phyloP scores from a whole-genome alignment of 371 early-diverging fungal species.

The Mucor saturninus region DNA sequence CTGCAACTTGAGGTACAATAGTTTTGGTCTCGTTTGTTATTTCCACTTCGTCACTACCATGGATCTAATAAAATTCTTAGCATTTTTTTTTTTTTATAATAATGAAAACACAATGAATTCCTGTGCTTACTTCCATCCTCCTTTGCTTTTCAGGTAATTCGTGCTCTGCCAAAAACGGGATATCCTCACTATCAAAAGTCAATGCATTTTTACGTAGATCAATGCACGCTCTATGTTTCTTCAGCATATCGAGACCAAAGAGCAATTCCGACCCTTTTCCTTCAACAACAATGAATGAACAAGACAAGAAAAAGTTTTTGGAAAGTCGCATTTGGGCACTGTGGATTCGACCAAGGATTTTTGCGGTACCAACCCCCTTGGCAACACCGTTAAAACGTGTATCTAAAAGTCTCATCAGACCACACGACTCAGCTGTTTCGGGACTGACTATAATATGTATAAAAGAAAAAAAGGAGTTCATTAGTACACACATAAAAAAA shows the following conservation, averaged over 20 bases:
- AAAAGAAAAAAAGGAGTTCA: background rate
- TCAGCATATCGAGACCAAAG: conserved; percentile 96
- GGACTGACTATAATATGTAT: conserved; percentile 65
- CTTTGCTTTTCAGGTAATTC: conserved; percentile 80
- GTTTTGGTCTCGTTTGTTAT: conserved; percentile 43
- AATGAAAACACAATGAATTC: background rate
- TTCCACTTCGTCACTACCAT: conserved; percentile 50
- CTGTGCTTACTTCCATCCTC: conserved; percentile 43
- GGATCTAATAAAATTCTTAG: conserved; percentile 24
- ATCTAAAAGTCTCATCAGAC: conserved; percentile 89
- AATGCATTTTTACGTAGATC: conserved; percentile 85
- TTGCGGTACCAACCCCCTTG: conserved; percentile 94
- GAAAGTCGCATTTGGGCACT: conserved; percentile 84
- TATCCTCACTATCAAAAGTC: conserved; percentile 80
- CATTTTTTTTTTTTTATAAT: too few relatives aligned
- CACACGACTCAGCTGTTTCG: conserved; percentile 85
- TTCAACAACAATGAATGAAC: conserved; percentile 94
- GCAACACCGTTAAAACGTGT: conserved; percentile 91
- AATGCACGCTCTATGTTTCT: conserved; percentile 86
- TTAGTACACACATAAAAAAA: background rate
- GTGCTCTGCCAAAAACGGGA: conserved; percentile 91
- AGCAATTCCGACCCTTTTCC: conserved; percentile 90
- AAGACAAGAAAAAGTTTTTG: conserved; percentile 72
- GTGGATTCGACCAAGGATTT: conserved; percentile 94
- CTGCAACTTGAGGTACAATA: conserved; percentile 33